Percentiles rank a stretch among this genome's conserved stretches.
Evolutionary conservation across 352 stramenopile species (phyloP).

Genomic region (Pythium pyrilobum): DNA sequence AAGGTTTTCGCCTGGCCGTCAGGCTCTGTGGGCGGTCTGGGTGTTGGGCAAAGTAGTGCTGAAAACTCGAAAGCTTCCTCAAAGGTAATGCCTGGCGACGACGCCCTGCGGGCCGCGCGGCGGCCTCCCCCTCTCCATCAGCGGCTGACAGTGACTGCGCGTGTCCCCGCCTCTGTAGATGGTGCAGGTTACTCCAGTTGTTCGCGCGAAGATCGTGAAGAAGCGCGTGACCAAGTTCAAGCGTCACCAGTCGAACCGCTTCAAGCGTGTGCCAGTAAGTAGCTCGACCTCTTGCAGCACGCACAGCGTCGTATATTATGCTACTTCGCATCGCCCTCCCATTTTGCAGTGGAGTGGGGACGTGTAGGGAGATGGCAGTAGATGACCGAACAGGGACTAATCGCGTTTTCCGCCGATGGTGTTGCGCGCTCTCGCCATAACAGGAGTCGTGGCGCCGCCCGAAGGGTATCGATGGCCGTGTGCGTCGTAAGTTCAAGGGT

Average conservation of each 20-base stretch:
- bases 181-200: conserved; percentile 88
- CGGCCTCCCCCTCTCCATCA: background rate
- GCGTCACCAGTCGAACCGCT: conserved; percentile 98
- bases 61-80: conserved; percentile 87
- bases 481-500: conserved; percentile 99
- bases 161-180: conserved; percentile 38
- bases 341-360: too few relatives aligned
- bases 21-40: conserved; percentile 14
- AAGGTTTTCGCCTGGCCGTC: conserved; percentile 21
- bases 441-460: conserved; percentile 96
- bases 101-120: background rate
- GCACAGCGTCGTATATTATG: background rate
- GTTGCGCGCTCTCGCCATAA: conserved; percentile 1
- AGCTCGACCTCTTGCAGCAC: conserved; percentile 16
- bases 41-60: conserved; percentile 53
- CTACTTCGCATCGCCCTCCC: too few relatives aligned
- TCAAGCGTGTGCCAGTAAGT: conserved; percentile 95
- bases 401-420: background rate
- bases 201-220: conserved; percentile 96
- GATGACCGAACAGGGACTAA: conserved; percentile 6
- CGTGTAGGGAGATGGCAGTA: too few relatives aligned
- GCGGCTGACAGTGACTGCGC: background rate
- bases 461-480: conserved; percentile 99
- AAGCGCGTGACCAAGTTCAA: conserved; percentile 99
- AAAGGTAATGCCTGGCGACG: conserved; percentile 39